Conservation (phyloP, 2,329 filamentous ascomycete species). For the Colletotrichum neosansevieriae region DNA sequence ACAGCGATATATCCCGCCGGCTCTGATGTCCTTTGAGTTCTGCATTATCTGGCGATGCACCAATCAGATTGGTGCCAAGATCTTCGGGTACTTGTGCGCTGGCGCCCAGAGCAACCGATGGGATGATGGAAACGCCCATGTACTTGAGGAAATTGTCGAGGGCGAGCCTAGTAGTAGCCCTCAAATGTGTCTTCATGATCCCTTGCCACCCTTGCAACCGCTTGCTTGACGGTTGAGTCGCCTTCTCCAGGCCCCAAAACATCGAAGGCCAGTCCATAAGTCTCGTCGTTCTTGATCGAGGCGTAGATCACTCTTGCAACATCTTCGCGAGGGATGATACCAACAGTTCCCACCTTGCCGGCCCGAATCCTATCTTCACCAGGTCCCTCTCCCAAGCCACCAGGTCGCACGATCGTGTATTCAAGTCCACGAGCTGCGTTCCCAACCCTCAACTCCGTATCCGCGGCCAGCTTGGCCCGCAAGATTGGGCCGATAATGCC, state of each 20-base stretch:
- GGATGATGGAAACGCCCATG: too few relatives aligned
- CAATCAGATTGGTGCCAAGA: too few relatives aligned
- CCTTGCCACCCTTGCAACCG: slow-evolving; percentile 53
- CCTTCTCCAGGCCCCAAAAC: slow-evolving; percentile 54
- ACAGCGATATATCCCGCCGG: too few relatives aligned
- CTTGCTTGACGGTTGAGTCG: slow-evolving; percentile 48
- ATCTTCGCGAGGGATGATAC: slow-evolving; percentile 56
- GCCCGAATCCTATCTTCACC: slow-evolving; percentile 54
- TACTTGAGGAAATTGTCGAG: too few relatives aligned
- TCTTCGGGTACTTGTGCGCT: too few relatives aligned
- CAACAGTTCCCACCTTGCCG: slow-evolving; percentile 54
- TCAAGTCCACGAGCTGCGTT: slow-evolving; percentile 53
- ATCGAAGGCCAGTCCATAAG: slow-evolving; percentile 57
- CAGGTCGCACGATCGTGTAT: slow-evolving; percentile 60
- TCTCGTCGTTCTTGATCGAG: slow-evolving; percentile 53
- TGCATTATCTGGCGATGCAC: too few relatives aligned
- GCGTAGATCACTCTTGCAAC: slow-evolving; percentile 57
- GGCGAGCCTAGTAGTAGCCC: slow-evolving; percentile 42
- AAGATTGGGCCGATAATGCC: slow-evolving; percentile 53
- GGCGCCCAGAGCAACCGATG: too few relatives aligned
- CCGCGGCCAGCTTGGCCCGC: slow-evolving; percentile 57
- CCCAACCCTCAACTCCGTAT: slow-evolving; percentile 52
- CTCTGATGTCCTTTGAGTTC: too few relatives aligned
- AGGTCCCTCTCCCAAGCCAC: slow-evolving; percentile 52
- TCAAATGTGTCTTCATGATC: slow-evolving; percentile 49